phyloP scores from a whole-genome alignment of 495 filamentous ascomycete species.

The Rostrohypoxylon terebratum region DNA sequence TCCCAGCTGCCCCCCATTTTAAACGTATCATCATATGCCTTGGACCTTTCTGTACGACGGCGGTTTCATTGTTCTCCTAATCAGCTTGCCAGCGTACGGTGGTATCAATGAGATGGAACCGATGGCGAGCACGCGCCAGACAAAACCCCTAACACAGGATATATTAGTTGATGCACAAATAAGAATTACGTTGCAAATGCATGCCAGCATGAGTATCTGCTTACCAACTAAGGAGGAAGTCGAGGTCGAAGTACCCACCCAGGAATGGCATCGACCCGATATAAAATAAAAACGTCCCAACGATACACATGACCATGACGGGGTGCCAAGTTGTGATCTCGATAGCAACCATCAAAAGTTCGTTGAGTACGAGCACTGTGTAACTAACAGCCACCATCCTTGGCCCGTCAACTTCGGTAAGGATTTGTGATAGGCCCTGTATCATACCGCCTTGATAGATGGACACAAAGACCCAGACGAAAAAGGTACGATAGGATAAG shows the following conservation, averaged over 20 bases:
- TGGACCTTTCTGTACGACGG: conserved; percentile 97
- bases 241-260: conserved; percentile 88
- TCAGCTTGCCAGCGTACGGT: conserved; percentile 85
- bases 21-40: conserved; percentile 57
- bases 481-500: conserved; percentile 92
- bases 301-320: conserved; percentile 85
- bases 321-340: conserved; percentile 98
- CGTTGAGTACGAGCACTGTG: conserved; percentile 92
- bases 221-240: conserved; percentile 76
- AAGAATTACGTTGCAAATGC: neutral
- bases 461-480: conserved; percentile 94
- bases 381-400: conserved; percentile 92
- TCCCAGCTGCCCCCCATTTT: conserved; percentile 5
- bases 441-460: conserved; percentile 96
- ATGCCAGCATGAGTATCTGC: conserved; percentile 38
- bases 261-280: conserved; percentile 88
- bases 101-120: conserved; percentile 82
- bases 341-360: conserved; percentile 95
- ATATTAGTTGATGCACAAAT: conserved; percentile 25
- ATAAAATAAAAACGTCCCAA: conserved; percentile 84
- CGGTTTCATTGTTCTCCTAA: conserved; percentile 85
- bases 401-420: conserved; percentile 76
- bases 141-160: conserved; percentile 70
- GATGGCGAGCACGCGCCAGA: conserved; percentile 89
- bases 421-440: conserved; percentile 88